Base-by-base conservation (phyloP, 2,329 filamentous ascomycete species). In the Fusarium hostae region DNA sequence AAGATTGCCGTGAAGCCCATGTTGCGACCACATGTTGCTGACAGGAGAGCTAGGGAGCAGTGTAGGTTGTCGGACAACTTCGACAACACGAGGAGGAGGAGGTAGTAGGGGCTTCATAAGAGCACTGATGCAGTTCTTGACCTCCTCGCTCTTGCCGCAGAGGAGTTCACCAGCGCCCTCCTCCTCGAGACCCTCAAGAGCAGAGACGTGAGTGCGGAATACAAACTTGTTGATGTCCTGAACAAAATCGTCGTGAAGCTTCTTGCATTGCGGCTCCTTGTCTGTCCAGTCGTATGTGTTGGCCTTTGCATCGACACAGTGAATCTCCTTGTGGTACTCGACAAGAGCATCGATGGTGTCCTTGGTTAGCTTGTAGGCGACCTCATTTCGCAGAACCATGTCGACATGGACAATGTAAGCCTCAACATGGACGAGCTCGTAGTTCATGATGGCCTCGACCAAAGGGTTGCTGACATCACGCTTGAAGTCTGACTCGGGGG, bases 321-420 rank as follows among this genome's bases (percentile, higher is more conserved):
- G 95, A 76, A 98, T 89, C 73, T 98, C 94, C 86, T 96, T 95
- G 88, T 99, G 96, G 82, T 97, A 97, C 81, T 97, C 94, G 81
- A 97, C 92, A 72, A 99, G 89, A 57, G 93, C 85, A 78, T 97
- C 94, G 84, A 99, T 99, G 69, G 95, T 94, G 81, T 98, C 96
- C 64, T 91, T 89, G 28, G 95, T 98, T 78, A 99, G 89, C 88
- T 99, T 99, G 89, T 95, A 98, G 75, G 95, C 96, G 78, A 99
- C 94, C 85, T 98, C 96, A 81, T 97, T 96, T 83, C 95, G 92
- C 78, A 97, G 90, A 66, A 99, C 95, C 94, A 98, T 97, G 85
- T 99, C 96, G 82, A 99, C 94, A 82, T 98, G 95, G 68, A 99
- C 96, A 76, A 98, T 95, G 82, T 99, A 99, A 57, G 96, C 96